A percentile compares a stretch with the other conserved stretches of the same genome.
These are phyloP conservation scores for Fusarium sterilihyphosum DNA, from an alignment of 2,329 filamentous ascomycete genomes.

Conservation along the genomic window DNA sequence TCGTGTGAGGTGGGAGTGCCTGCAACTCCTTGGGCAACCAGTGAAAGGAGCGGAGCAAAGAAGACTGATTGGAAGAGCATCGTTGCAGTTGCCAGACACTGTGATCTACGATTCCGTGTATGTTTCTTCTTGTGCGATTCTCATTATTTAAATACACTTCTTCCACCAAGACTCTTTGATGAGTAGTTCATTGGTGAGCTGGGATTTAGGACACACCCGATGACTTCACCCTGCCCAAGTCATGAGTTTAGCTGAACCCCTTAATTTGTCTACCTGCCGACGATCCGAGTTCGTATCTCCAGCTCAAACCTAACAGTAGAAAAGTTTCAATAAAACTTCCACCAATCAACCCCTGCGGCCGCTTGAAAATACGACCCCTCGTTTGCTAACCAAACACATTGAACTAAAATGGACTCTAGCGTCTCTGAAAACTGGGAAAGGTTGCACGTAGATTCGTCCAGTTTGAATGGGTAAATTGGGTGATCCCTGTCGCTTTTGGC, in stretches of 20 bases:
- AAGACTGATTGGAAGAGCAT: background rate
- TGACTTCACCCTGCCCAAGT: background rate
- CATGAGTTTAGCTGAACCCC: background rate
- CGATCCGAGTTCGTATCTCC: background rate
- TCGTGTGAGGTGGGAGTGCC: background rate
- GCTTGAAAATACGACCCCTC: background rate
- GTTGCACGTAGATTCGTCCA: background rate
- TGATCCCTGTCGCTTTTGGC: rapidly evolving
- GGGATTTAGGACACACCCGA: rapidly evolving
- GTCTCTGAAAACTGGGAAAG: background rate
- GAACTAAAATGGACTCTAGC: background rate
- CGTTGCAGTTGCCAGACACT: background rate
- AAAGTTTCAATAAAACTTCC: background rate
- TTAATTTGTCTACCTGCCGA: background rate
- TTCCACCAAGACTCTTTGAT: rapidly evolving
- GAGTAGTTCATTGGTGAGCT: too few species aligned
- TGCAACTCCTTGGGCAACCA: background rate
- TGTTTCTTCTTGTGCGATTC: background rate
- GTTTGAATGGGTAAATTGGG: background rate
- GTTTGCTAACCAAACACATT: background rate
- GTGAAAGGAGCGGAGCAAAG: background rate
- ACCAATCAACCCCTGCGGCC: background rate
- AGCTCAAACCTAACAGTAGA: background rate
- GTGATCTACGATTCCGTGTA: background rate
- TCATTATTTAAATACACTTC: background rate